These are phyloP conservation scores for Pterocarpus santalinus DNA, from an alignment of 306 rosid species.

Conservation along the genomic window DNA sequence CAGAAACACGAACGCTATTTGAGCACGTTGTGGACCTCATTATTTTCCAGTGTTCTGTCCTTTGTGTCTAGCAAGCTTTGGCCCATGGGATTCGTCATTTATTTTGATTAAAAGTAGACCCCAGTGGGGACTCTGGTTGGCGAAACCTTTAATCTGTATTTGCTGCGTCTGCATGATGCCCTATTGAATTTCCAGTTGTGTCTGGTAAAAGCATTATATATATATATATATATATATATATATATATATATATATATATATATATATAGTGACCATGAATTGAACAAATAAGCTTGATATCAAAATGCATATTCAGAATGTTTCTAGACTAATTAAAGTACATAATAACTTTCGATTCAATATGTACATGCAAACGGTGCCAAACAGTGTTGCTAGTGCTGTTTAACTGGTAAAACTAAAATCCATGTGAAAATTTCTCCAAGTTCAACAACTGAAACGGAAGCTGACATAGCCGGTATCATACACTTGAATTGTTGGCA, in stretches of 20 bases:
- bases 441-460: conserved; percentile 2
- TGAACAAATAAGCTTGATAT: not conserved
- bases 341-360: not conserved
- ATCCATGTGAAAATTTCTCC: not conserved
- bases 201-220: conserved; percentile 16
- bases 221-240: not conserved
- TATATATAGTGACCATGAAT: not conserved
- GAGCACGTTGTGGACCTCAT: conserved; percentile 55
- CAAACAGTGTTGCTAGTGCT: not conserved
- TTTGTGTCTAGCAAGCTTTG: conserved; percentile 42
- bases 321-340: not conserved
- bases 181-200: conserved; percentile 24
- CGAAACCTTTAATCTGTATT: conserved; percentile 4
- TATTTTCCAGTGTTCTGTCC: conserved; percentile 47
- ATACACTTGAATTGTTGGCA: conserved; percentile 15
- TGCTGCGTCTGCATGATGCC: conserved; percentile 17
- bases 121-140: conserved; percentile 42
- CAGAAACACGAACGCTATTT: conserved; percentile 21
- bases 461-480: not conserved
- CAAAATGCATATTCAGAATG: conserved; percentile 6
- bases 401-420: not conserved
- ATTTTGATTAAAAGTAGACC: conserved; percentile 39
- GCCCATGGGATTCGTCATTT: conserved; percentile 46
- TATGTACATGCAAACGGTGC: not conserved
- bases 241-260: not conserved